Percentiles rank a stretch among this genome's conserved stretches.
Evolutionary conservation across 495 filamentous ascomycete species (phyloP).

Genomic region (Penicillium bovifimosum): DNA sequence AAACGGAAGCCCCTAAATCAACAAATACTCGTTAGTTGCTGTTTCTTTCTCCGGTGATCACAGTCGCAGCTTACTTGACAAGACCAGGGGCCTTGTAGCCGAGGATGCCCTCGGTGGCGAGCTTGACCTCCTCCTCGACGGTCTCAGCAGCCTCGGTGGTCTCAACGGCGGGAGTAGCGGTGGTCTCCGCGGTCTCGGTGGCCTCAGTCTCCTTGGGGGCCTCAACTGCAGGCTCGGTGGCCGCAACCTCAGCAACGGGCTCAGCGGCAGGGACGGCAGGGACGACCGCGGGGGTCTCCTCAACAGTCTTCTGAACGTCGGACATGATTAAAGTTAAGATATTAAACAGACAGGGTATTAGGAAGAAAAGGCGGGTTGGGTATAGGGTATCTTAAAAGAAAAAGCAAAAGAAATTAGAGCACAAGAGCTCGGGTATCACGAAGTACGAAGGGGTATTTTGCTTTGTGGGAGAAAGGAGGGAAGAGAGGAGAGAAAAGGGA

Average conservation of each 20-base stretch:
- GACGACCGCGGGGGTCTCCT: conserved; percentile 41
- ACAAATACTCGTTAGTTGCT: conserved; percentile 13
- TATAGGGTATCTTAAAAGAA: conserved; percentile 41
- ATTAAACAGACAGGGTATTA: conserved; percentile 30
- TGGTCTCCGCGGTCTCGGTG: conserved; percentile 26
- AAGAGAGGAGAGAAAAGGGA: conserved; percentile 22
- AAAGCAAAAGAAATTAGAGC: conserved; percentile 41
- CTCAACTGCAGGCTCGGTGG: conserved; percentile 33
- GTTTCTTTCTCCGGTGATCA: neutral
- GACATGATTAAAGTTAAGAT: conserved; percentile 41
- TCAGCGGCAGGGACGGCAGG: conserved; percentile 35
- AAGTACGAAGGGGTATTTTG: conserved; percentile 24
- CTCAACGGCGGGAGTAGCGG: conserved; percentile 22
- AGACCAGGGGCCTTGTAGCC: conserved; percentile 87
- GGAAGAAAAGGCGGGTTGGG: conserved; percentile 28
- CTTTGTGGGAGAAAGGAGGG: conserved; percentile 20
- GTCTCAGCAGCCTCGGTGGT: conserved; percentile 43
- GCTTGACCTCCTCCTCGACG: conserved; percentile 47
- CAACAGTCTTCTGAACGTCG: conserved; percentile 45
- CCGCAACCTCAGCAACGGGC: conserved; percentile 30
- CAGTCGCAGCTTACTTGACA: conserved; percentile 66
- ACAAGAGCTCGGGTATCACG: conserved; percentile 45
- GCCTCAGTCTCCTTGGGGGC: conserved; percentile 37
- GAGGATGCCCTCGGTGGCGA: conserved; percentile 63
- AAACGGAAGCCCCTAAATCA: conserved; percentile 54